Conservation (phyloP, 179 eudicot genomes). For the Corrigiola litoralis region DNA sequence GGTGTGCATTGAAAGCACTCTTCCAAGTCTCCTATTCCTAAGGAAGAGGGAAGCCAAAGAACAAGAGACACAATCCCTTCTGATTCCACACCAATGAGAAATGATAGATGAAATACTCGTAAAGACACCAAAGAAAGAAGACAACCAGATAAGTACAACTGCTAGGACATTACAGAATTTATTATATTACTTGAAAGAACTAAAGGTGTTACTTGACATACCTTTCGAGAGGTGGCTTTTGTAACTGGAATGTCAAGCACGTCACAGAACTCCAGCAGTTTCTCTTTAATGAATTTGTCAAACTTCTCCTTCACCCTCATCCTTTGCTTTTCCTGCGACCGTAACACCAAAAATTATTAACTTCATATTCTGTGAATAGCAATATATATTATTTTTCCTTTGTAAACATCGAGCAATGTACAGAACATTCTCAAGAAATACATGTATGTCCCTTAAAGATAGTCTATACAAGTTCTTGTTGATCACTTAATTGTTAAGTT, state of each 20-base stretch:
- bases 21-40: neutral
- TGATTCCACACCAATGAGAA: neutral
- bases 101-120: neutral
- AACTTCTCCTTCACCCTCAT: conserved; percentile 76
- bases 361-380: no score
- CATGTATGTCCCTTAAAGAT: no score
- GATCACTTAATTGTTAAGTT: no score
- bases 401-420: no score
- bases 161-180: neutral
- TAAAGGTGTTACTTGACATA: conserved; percentile 18
- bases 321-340: conserved; percentile 89
- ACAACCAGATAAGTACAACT: neutral
- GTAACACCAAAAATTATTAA: no score
- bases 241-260: conserved; percentile 69
- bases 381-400: no score
- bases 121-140: neutral
- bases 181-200: no score
- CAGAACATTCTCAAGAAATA: no score
- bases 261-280: conserved; percentile 82
- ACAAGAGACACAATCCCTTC: neutral
- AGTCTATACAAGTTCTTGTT: no score
- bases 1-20: neutral
- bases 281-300: conserved; percentile 80
- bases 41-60: neutral
- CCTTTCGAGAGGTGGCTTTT: conserved; percentile 65